Conservation (phyloP, 208 protist species). For the Angomonas deanei region DNA sequence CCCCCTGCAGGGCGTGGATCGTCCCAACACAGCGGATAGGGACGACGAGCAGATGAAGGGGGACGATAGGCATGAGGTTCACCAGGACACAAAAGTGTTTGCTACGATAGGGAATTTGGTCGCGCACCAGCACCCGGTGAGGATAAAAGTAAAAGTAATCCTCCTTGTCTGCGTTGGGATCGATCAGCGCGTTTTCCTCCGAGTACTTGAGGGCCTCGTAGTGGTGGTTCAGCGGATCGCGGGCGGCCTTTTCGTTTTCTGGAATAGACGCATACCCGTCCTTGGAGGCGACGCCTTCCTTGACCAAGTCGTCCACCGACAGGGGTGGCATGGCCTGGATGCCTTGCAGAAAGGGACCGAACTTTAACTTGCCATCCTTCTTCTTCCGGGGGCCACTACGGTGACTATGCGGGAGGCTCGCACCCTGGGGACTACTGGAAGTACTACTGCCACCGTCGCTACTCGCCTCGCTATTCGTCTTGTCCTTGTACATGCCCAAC, state of each 20-base stretch:
- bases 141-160: conserved; percentile 53
- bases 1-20: conserved; percentile 53
- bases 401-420: not conserved
- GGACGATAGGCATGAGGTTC: conserved; percentile 79
- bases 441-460: not conserved
- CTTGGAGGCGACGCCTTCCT: conserved; percentile 4
- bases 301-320: conserved; percentile 8
- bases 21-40: conserved; percentile 72
- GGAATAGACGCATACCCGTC: conserved; percentile 12
- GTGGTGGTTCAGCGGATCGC: conserved; percentile 28
- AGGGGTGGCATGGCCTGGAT: conserved; percentile 23
- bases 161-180: conserved; percentile 2
- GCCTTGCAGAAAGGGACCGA: conserved; percentile 12
- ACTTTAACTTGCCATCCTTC: not conserved
- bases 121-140: conserved; percentile 24
- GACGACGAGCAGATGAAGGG: conserved; percentile 75
- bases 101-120: conserved; percentile 53
- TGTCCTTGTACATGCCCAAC: not conserved
- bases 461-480: not conserved
- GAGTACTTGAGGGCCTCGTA: conserved; percentile 20
- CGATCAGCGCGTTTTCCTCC: conserved; percentile 19
- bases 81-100: conserved; percentile 69
- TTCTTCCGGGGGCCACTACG: too few relatives aligned
- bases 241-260: conserved; percentile 14
- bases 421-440: not conserved